phyloP scores from a whole-genome alignment of 441 rosid species.

The Breynia disticha region DNA sequence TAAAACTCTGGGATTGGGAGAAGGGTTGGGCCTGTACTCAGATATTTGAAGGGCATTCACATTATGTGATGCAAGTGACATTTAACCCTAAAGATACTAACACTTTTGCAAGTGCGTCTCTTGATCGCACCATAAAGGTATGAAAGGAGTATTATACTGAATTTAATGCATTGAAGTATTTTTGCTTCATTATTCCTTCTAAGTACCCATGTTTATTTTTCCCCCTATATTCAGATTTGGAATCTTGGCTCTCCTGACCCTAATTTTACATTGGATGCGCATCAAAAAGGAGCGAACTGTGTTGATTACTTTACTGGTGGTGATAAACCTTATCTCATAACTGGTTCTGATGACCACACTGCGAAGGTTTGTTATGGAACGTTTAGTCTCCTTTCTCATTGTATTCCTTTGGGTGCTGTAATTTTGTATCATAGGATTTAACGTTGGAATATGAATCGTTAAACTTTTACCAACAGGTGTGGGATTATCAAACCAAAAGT shows the following conservation, averaged over 20 bases:
- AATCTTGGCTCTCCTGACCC: slow-evolving; percentile 93
- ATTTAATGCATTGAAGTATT: slow-evolving; percentile 1
- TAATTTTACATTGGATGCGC: slow-evolving; percentile 84
- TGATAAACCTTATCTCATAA: slow-evolving; percentile 79
- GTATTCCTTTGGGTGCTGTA: not conserved
- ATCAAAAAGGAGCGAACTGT: slow-evolving; percentile 91
- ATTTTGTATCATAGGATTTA: slow-evolving; percentile 6
- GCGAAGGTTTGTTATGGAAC: slow-evolving; percentile 58
- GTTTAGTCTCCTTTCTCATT: slow-evolving; percentile 7
- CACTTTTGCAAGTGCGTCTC: slow-evolving; percentile 81
- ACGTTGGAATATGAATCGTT: slow-evolving; percentile 12
- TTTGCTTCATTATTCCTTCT: slow-evolving; percentile 6
- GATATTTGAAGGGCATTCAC: slow-evolving; percentile 77
- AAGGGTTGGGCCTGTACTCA: slow-evolving; percentile 70
- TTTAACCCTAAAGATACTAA: slow-evolving; percentile 72
- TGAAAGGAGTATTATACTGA: slow-evolving; percentile 7
- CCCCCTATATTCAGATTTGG: slow-evolving; percentile 54
- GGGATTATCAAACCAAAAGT: slow-evolving; percentile 78
- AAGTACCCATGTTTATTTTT: slow-evolving; percentile 1
- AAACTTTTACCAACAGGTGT: slow-evolving; percentile 40
- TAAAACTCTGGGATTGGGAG: slow-evolving; percentile 96
- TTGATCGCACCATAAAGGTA: slow-evolving; percentile 80
- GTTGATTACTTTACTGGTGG: slow-evolving; percentile 89
- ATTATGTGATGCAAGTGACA: slow-evolving; percentile 85
- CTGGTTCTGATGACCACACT: slow-evolving; percentile 97